Evolutionary conservation across 2,329 filamentous ascomycete species (phyloP), one percentile per base, ranked within the genome.

Genomic region (Trichoderma atrobrunneum): DNA sequence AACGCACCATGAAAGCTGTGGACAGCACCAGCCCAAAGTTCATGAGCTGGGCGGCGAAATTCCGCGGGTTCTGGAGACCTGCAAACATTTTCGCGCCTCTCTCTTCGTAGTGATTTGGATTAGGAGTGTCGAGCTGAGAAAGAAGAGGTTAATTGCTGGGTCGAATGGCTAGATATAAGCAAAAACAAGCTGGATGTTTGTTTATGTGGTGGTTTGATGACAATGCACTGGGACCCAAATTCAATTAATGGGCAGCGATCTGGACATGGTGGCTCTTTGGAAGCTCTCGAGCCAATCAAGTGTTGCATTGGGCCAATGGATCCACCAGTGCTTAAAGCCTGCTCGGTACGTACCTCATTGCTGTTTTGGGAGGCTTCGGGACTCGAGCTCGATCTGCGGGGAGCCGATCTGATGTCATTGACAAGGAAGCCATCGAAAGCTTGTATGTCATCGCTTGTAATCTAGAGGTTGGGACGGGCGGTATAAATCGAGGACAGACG

Each of bases 1-100:
- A 54, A 16, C 48, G 75, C 85, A 73, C 90, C 94, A 97, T 97
- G 80, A 97, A 97, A 1, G 95, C 94, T 1, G 93, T 96, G 11
- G 92, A 94, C 65, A 97, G 89, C 74, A 97, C 93, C 74, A 98
- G 89, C 71, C 91, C 94, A 81, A 98, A 97, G 84, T 97, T 97
- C 79, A 97, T 89, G 76, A 95, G 82, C 86, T 97, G 94, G 63
- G 90, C 87, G 77, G 94, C 90, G 70, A 92, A 87, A 81, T 97
- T 93, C 82, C 94, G 92, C 75, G 93, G 92, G 82, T 93, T 94
- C 73, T 86, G 84, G 75, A 97, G 85, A 75, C 86, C 84, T 59
- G 90, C 89, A 75, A 95, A 78, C 92, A 95, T 95, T 72, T 59
- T 18, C 59, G 70, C 3, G 5, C 43, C 48, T 36, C n/a, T 56